phyloP scores from a whole-genome alignment of 495 filamentous ascomycete species.

The Immersiella caudata region DNA sequence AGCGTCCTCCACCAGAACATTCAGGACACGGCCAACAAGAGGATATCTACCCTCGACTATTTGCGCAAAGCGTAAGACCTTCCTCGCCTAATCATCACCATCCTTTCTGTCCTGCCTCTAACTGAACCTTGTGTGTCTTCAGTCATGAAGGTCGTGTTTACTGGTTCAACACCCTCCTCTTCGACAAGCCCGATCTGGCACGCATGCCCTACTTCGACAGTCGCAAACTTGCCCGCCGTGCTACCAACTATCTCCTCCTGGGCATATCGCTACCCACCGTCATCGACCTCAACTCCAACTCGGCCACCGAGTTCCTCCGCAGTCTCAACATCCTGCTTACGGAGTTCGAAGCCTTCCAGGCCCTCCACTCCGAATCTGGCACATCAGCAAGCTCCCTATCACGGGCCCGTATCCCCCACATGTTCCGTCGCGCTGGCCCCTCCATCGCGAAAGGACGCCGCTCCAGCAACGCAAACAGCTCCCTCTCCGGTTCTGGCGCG shows the following conservation, averaged over 20 bases:
- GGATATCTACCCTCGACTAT: constrained; percentile 96
- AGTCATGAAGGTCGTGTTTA: constrained; percentile 93
- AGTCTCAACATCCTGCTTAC: constrained; percentile 81
- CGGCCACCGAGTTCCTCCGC: constrained; percentile 79
- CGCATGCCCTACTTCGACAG: constrained; percentile 84
- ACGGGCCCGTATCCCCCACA: constrained; percentile 77
- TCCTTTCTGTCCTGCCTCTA: background rate
- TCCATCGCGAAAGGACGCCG: constrained; percentile 63
- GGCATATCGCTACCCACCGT: constrained; percentile 88
- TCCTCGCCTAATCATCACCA: constrained; percentile 10
- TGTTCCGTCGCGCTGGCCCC: constrained; percentile 71
- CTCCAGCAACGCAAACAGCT: constrained; percentile 59
- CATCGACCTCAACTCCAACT: constrained; percentile 78
- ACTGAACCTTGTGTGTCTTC: constrained; percentile 27
- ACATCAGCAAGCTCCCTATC: constrained; percentile 69
- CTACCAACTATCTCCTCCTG: constrained; percentile 90
- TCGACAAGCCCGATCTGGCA: constrained; percentile 77
- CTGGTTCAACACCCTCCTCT: constrained; percentile 96
- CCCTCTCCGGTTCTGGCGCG: constrained; percentile 45
- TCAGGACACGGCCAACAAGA: constrained; percentile 84
- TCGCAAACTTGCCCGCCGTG: constrained; percentile 77
- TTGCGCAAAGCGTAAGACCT: constrained; percentile 80
- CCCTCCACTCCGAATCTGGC: constrained; percentile 78
- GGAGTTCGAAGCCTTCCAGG: constrained; percentile 93
- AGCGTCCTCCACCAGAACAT: constrained; percentile 72